Base-by-base conservation (phyloP, 2,329 filamentous ascomycete genomes). In the Pestalotiopsis sp. region DNA sequence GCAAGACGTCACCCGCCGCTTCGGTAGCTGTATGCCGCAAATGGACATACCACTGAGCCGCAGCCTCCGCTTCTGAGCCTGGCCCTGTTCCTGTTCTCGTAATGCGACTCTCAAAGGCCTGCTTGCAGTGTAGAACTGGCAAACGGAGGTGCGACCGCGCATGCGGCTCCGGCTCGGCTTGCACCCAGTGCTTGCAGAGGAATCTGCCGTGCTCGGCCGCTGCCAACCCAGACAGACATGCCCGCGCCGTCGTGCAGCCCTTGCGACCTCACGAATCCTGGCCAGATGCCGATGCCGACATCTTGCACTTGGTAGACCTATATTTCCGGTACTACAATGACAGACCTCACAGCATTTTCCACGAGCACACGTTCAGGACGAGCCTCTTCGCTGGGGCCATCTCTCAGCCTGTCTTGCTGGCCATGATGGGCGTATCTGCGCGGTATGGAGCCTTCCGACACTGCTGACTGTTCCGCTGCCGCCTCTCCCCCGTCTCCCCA, bases 261-360 rank as follows among this genome's bases (percentile, higher is more conserved):
- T 7, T 57, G 27, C 64, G 38, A 5, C 23, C 52, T 17, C 41
- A 39, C 25, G 14, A 27, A 23, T 14, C 41, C 45, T 36, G 52
- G 14, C 64, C 52, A 1, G 52, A 25, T 39, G 20, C 25, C 17
- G 63, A 41, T 9, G 58, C 59, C n/a, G 65, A 66, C 13, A 27
- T 36, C 14, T 31, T 71, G 36, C 25, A 67, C 13, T 67, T 76
- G 11, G 69, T 74, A 17, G 70, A 74, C 20, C 69, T 76, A 9
- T 76, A 76, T 58, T 70, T 76, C 59, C 65, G 67, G 20, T 73
- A 69, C 57, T 72, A 76, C 12, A 73, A 75, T 60, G 71, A 75
- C 64, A 74, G 75, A 58, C 71, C 75, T 12, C 74, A 76, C 67
- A 70, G 67, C 12, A 55, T 76, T 5, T 76, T 76, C 64, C 75